These are phyloP conservation scores for bread wheat (Triticum aestivum) DNA, from an alignment of 176 grass and related monocot genomes.

Conservation along the genomic window DNA sequence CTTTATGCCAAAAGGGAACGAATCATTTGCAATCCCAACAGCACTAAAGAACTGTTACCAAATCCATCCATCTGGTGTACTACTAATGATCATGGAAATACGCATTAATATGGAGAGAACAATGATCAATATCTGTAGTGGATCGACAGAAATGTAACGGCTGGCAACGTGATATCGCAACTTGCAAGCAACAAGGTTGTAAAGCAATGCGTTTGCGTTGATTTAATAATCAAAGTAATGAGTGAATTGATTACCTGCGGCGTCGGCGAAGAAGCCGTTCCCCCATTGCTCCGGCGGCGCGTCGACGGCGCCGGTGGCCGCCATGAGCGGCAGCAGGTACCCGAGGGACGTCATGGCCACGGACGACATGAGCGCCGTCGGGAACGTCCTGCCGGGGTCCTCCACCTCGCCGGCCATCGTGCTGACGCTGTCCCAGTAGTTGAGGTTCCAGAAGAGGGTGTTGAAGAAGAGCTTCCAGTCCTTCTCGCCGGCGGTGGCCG, in stretches of 20 bases:
- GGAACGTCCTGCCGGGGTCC: too few relatives aligned
- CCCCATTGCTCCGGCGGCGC: constrained; percentile 20
- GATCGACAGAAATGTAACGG: not conserved
- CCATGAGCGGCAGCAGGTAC: constrained; percentile 66
- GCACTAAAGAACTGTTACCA: not conserved
- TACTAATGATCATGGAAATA: not conserved
- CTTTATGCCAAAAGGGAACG: not conserved
- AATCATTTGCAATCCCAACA: not conserved
- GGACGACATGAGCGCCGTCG: constrained; percentile 45
- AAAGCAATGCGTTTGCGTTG: not conserved
- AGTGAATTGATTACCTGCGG: constrained; percentile 45
- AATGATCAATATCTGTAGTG: not conserved
- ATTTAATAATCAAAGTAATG: not conserved
- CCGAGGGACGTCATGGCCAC: constrained; percentile 54
- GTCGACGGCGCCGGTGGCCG: constrained; percentile 46
- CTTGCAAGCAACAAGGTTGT: not conserved
- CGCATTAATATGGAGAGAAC: not conserved
- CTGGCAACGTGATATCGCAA: too few relatives aligned
- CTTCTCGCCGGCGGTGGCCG: not conserved
- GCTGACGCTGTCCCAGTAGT: constrained; percentile 62
- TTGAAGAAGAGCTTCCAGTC: too few relatives aligned
- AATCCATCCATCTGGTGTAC: not conserved
- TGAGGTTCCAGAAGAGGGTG: constrained; percentile 81
- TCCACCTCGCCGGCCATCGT: too few relatives aligned
- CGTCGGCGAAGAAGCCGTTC: too few relatives aligned